These are phyloP conservation scores for Xylona heveae DNA, from an alignment of 495 filamentous ascomycete species.

Conservation along the genomic window DNA sequence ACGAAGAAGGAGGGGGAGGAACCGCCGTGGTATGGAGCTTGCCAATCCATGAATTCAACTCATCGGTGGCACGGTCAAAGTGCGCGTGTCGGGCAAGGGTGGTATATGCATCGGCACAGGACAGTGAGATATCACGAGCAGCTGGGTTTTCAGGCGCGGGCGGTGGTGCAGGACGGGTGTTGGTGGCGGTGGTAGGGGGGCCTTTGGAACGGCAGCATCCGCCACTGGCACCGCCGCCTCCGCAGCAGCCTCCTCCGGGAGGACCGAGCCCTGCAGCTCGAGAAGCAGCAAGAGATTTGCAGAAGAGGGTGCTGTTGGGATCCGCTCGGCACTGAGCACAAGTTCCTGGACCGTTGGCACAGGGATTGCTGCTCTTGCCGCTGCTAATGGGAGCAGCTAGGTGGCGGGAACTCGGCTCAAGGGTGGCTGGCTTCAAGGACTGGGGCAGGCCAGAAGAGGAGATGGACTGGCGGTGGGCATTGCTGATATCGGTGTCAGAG, in stretches of 20 bases:
- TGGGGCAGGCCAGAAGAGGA: background rate
- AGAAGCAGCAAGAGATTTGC: conserved; percentile 57
- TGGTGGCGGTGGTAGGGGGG: conserved; percentile 8
- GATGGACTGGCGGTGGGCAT: conserved; percentile 8
- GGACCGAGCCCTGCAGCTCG: conserved; percentile 22
- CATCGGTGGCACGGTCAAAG: conserved; percentile 54
- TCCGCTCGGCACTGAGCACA: conserved; percentile 62
- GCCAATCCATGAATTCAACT: conserved; percentile 54
- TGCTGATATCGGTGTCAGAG: conserved; percentile 37
- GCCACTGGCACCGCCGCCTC: conserved; percentile 24
- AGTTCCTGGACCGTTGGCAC: conserved; percentile 53
- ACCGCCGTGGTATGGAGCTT: conserved; percentile 40
- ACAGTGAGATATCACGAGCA: conserved; percentile 21
- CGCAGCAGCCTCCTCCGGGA: conserved; percentile 27
- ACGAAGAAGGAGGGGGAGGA: conserved; percentile 5
- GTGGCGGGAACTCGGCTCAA: background rate
- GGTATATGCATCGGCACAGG: conserved; percentile 65
- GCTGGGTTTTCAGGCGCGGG: conserved; percentile 6
- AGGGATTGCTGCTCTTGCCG: conserved; percentile 17
- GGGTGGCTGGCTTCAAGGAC: background rate
- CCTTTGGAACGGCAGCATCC: conserved; percentile 26
- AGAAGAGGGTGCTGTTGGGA: conserved; percentile 66
- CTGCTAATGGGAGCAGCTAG: too few relatives aligned
- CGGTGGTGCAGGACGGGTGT: conserved; percentile 1
- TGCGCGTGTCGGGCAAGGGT: conserved; percentile 61